Base-by-base conservation (phyloP, 176 grass and related monocot genomes). In the Juncus effusus region DNA sequence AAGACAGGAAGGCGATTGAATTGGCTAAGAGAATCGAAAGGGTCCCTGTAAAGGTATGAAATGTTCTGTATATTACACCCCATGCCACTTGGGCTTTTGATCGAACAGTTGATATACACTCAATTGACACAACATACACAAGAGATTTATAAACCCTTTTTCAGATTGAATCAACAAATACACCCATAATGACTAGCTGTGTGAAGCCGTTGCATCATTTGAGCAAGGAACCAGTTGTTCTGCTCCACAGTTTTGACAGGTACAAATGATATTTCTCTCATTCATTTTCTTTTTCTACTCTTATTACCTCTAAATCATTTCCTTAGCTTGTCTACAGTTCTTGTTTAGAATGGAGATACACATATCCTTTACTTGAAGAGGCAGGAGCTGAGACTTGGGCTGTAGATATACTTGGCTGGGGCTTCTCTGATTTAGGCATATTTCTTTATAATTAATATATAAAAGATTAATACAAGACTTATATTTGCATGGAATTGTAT, bases 341-440 rank as follows among this genome's bases (percentile, higher is more conserved):
- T 93, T 89, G 85, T 89, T 74, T 97, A 87, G 94, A 97, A 80
- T 97, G 94, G 94, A 93, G 88, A 76, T 97, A 86, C 61, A 64
- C 81, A 51, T 86, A 86, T 54, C 94, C 94, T 0, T 84, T 97
- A 69, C 80, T 97, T 67, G 94, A 93, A 75, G 82, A 79, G 62
- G 94, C 94, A 75, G 94, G 88, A 75, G 9, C 86, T 35, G 88
- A 97, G 73, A 42, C 80, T 53, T 97, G 94, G 94, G 88, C 94
- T 74, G 72, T 97, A 50, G 94, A 97, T 67, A 82, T 97, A 76
- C 94, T 97, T 89, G 94, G 94, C 51, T 97, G 88, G 94, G 94
- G 94, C 36, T 97, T 97, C 78, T 97, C 88, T 70, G 39, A 97
- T 81, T 82, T 97, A 82, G 80, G 94, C 89, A 82, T 38, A 55